phyloP scores from a whole-genome alignment of 2,329 filamentous ascomycete species.

The Cladophialophora psammophila region DNA sequence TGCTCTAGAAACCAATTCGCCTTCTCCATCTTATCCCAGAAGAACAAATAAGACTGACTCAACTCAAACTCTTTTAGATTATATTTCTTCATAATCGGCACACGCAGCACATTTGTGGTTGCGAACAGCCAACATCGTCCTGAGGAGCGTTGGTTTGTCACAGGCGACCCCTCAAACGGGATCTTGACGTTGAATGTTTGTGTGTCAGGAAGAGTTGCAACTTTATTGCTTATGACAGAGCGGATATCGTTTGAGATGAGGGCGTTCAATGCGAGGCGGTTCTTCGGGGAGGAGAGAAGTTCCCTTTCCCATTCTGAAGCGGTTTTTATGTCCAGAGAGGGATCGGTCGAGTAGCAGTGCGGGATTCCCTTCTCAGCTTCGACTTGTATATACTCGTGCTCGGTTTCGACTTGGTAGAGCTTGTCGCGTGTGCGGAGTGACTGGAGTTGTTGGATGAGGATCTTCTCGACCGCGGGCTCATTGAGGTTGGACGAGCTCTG shows the following conservation, averaged over 20 bases:
- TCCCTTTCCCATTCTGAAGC: constrained; percentile 67
- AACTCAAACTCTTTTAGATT: constrained; percentile 80
- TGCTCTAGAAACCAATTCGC: constrained; percentile 88
- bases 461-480: constrained; percentile 44
- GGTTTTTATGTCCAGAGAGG: constrained; percentile 58
- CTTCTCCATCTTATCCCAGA: constrained; percentile 94
- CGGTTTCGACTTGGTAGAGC: constrained; percentile 46
- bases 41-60: constrained; percentile 88
- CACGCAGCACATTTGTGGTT: constrained; percentile 86
- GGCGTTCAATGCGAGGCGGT: constrained; percentile 77
- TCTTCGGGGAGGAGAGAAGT: constrained; percentile 70
- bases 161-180: constrained; percentile 78
- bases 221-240: constrained; percentile 69
- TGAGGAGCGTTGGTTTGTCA: constrained; percentile 83
- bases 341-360: constrained; percentile 39
- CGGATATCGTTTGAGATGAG: constrained; percentile 72
- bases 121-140: constrained; percentile 94
- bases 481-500: constrained; percentile 35
- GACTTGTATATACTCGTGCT: constrained; percentile 64
- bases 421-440: constrained; percentile 45
- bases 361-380: constrained; percentile 52
- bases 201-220: constrained; percentile 70
- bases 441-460: constrained; percentile 52
- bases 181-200: constrained; percentile 87
- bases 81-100: constrained; percentile 87